Base-by-base conservation (phyloP, 805 yeast genomes). In the Zygosaccharomyces gambellarensis region DNA sequence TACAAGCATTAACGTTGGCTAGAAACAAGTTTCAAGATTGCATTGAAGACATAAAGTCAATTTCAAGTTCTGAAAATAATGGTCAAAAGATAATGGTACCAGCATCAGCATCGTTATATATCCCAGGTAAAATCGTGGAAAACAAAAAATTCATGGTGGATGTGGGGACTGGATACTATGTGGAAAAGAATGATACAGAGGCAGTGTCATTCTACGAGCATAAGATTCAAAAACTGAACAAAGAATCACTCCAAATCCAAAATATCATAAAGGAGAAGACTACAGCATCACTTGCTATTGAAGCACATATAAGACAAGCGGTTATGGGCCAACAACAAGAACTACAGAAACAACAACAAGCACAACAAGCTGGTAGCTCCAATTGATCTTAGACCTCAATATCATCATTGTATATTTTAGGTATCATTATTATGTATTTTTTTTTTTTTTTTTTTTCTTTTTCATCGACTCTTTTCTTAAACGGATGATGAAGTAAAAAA, bases 141-240 rank as follows among this genome's bases (percentile, higher is more conserved):
- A 77, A 77, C 45, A 77, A 83, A 51, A 81, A 77, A 50, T 94
- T 85, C 60, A 73, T 94, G 64, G 96, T 94, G 8, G 99, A 94
- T 64, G 83, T 94, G 23, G 99, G 99, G 31, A 94, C 99, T 0
- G 98, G 98, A 2, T 94, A 94, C 65, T 94, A 79, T 64, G 90
- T 90, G 14, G 96, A 89, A 63, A 94, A 94, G 68, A 68, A 68
- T 43, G 79, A 80, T 0, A 71, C 71, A 6, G 89, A 86, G 42
- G 85, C 97, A 1, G 72, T 79, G 53, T 68, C 65, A 47, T 92
- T 89, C 61, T 92, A 88, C 66, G 78, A 83, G 51, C 76, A 73
- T 49, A 89, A 94, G 67, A 80, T 90, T 49, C 71, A 71, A 23
- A 90, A 92, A 54, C 71, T 92, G 60, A 80, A 75, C 50, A 77